These are phyloP conservation scores for Cytospora piceicola DNA, from an alignment of 2,329 filamentous ascomycete genomes.

Conservation along the genomic window DNA sequence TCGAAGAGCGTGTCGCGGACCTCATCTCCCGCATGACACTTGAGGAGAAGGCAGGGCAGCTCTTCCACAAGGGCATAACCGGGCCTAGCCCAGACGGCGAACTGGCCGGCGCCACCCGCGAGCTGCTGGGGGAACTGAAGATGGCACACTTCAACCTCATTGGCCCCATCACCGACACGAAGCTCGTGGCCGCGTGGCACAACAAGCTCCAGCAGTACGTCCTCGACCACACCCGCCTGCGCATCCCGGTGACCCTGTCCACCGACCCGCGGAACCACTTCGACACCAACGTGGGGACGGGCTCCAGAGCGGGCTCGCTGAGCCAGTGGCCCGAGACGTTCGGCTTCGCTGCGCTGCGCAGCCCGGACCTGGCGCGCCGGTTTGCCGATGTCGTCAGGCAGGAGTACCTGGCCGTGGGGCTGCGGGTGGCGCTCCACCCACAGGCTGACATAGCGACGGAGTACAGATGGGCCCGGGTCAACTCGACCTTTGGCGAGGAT, in stretches of 20 bases:
- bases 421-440: conserved; percentile 53
- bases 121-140: conserved; percentile 20
- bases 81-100: conserved; percentile 18
- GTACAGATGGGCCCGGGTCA: conserved; percentile 53
- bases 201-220: conserved; percentile 49
- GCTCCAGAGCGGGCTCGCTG: conserved; percentile 48
- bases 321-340: conserved; percentile 57
- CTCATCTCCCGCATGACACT: conserved; percentile 28
- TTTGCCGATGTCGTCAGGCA: conserved; percentile 55
- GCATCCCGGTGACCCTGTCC: conserved; percentile 53
- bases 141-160: conserved; percentile 32
- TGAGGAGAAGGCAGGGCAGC: conserved; percentile 25
- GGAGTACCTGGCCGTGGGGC: conserved; percentile 48
- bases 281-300: conserved; percentile 48
- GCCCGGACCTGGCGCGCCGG: conserved; percentile 46
- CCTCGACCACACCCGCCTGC: conserved; percentile 47
- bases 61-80: conserved; percentile 24
- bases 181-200: conserved; percentile 43
- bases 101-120: conserved; percentile 5
- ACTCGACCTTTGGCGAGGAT: conserved; percentile 53
- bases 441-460: conserved; percentile 57
- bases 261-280: conserved; percentile 53
- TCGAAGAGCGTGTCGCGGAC: conserved; percentile 24
- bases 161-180: conserved; percentile 37
- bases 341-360: conserved; percentile 53